Conservation (phyloP, 2,329 filamentous ascomycete genomes). For the Pseudogymnoascus sp. region DNA sequence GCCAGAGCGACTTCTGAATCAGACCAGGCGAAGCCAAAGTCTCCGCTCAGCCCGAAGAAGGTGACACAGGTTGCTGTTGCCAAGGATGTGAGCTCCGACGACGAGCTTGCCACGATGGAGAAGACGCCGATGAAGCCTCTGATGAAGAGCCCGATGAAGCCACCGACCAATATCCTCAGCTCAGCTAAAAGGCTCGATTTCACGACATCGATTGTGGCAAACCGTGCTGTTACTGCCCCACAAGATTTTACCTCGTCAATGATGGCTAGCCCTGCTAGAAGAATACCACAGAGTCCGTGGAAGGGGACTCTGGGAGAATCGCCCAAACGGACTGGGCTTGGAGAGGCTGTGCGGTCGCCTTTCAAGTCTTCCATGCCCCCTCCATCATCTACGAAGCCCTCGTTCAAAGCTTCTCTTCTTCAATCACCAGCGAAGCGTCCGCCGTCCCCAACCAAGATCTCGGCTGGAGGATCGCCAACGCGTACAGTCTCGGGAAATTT, state of each 20-base stretch:
- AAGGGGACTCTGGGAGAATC: conserved; percentile 50
- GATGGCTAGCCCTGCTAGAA: conserved; percentile 48
- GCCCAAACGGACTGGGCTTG: conserved; percentile 36
- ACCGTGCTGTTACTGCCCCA: conserved; percentile 24
- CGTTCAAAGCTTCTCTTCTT: conserved; percentile 25
- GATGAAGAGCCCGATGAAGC: conserved; percentile 48
- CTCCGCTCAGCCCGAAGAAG: conserved; percentile 57
- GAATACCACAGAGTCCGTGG: conserved; percentile 41
- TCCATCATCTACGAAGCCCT: conserved; percentile 18
- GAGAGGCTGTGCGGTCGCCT: conserved; percentile 22
- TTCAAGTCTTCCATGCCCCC: conserved; percentile 21
- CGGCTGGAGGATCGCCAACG: conserved; percentile 24
- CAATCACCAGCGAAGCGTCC: conserved; percentile 27
- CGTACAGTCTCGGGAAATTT: conserved; percentile 10
- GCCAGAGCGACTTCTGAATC: conserved; percentile 24
- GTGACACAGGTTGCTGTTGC: conserved; percentile 44
- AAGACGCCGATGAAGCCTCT: conserved; percentile 43
- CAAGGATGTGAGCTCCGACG: conserved; percentile 42
- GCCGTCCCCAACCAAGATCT: conserved; percentile 25
- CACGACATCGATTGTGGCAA: conserved; percentile 24
- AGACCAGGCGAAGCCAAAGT: conserved; percentile 33
- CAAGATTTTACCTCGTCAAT: conserved; percentile 32
- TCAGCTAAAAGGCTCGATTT: conserved; percentile 31
- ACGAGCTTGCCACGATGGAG: conserved; percentile 48
- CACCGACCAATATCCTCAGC: conserved; percentile 28